These are phyloP conservation scores for Citeromyces matritensis DNA, from an alignment of 805 yeast species.

Conservation along the genomic window DNA sequence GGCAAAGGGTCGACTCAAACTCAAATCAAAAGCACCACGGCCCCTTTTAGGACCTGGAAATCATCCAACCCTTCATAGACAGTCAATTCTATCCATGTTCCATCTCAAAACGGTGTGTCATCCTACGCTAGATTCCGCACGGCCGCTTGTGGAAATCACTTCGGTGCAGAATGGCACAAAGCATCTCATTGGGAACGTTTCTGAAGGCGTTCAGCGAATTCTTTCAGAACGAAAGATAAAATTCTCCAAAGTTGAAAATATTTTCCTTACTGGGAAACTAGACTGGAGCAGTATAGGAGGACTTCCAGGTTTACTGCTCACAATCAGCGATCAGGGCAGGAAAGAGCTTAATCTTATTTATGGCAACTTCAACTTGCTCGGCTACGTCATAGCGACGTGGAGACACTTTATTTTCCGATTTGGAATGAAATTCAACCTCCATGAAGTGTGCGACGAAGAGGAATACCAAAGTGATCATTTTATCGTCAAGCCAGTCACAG, in stretches of 20 bases:
- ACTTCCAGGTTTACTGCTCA: slow-evolving; percentile 74
- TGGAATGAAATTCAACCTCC: slow-evolving; percentile 36
- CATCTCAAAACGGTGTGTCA: slow-evolving; percentile 38
- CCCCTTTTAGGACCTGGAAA: too few species aligned
- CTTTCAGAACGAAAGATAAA: slow-evolving; percentile 45
- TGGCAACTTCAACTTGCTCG: slow-evolving; percentile 18
- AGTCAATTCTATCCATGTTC: slow-evolving; percentile 13
- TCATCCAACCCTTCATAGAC: too few species aligned
- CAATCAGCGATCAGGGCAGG: slow-evolving; percentile 67
- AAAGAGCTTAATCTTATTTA: slow-evolving; percentile 39
- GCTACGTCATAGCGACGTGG: slow-evolving; percentile 66
- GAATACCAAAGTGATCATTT: neutral
- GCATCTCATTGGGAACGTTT: slow-evolving; percentile 62
- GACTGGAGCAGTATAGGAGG: slow-evolving; percentile 83
- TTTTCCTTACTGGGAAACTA: slow-evolving; percentile 69
- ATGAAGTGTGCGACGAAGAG: slow-evolving; percentile 5
- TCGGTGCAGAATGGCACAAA: slow-evolving; percentile 33
- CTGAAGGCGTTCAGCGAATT: slow-evolving; percentile 79
- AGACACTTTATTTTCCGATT: slow-evolving; percentile 74
- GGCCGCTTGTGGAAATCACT: slow-evolving; percentile 37
- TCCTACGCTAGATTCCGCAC: slow-evolving; percentile 43
- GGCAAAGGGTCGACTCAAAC: too few species aligned
- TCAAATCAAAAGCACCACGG: too few species aligned
- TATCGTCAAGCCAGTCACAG: neutral
- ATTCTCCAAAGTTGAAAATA: slow-evolving; percentile 40